Percentiles rank a stretch among this genome's conserved stretches.
These are phyloP conservation scores for Rhodocollybia butyracea DNA, from an alignment of 768 basidiomycete genomes.

Conservation along the genomic window DNA sequence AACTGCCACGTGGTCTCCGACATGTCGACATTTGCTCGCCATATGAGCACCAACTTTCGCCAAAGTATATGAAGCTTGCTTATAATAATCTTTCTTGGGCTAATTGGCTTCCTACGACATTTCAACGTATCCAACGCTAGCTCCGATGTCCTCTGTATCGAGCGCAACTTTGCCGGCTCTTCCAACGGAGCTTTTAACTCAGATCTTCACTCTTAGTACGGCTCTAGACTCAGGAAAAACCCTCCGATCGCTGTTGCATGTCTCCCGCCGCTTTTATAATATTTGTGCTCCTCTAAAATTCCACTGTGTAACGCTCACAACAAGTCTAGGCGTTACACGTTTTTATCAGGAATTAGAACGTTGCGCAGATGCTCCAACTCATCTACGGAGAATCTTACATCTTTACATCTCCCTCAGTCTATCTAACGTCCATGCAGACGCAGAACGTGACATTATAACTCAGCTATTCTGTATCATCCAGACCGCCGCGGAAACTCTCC, in stretches of 20 bases:
- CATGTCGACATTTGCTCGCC: constrained; percentile 5
- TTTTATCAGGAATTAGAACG: constrained; percentile 11
- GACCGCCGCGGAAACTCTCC: constrained; percentile 37
- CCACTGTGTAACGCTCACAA: constrained; percentile 34
- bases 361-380: constrained; percentile 26
- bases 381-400: constrained; percentile 37
- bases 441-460: constrained; percentile 10
- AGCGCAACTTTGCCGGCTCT: not conserved
- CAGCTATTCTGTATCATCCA: constrained; percentile 31
- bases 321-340: constrained; percentile 25
- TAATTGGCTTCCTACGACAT: not conserved
- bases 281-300: constrained; percentile 37
- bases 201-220: not conserved
- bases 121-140: not conserved
- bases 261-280: constrained; percentile 38
- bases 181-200: not conserved
- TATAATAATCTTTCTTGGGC: not conserved
- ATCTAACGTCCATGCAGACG: constrained; percentile 7
- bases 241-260: constrained; percentile 29
- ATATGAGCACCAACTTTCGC: not conserved
- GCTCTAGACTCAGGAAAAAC: not conserved
- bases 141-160: not conserved
- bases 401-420: constrained; percentile 37
- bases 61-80: not conserved
- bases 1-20: not conserved